Evolutionary conservation across 2,329 filamentous ascomycete genomes (phyloP).

Genomic region (Claviceps humidiphila): DNA sequence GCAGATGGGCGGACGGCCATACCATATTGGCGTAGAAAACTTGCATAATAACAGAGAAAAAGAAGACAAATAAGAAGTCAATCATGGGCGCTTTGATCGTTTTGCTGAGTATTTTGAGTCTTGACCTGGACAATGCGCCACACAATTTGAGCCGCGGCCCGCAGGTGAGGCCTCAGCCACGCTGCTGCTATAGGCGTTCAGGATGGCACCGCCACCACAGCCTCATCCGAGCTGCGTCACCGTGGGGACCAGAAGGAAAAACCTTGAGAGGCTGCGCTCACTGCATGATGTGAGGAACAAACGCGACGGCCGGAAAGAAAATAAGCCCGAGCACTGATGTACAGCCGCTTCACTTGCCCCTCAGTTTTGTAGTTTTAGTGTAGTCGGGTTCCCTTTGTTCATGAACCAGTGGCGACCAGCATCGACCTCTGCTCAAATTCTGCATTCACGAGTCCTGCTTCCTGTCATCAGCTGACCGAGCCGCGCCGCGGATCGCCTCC

Average conservation of each 20-base stretch:
- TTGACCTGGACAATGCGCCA: too few relatives aligned
- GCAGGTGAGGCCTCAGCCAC: not conserved
- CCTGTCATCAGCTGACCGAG: too few relatives aligned
- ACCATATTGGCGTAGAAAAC: too few relatives aligned
- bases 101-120: too few relatives aligned
- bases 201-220: not conserved
- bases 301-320: not conserved
- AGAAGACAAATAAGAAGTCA: too few relatives aligned
- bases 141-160: not conserved
- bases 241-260: constrained; percentile 8
- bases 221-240: constrained; percentile 11
- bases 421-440: too few relatives aligned
- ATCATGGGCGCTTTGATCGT: too few relatives aligned
- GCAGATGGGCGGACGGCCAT: too few relatives aligned
- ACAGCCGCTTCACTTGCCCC: not conserved
- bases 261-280: not conserved
- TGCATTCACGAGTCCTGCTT: too few relatives aligned
- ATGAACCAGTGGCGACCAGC: too few relatives aligned
- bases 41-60: too few relatives aligned
- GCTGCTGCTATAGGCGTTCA: not conserved
- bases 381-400: not conserved
- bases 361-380: not conserved
- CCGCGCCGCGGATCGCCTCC: too few relatives aligned
- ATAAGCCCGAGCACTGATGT: not conserved
- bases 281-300: not conserved